Conservation (phyloP, 2,329 filamentous ascomycete genomes). For the Aspergillus niger region DNA sequence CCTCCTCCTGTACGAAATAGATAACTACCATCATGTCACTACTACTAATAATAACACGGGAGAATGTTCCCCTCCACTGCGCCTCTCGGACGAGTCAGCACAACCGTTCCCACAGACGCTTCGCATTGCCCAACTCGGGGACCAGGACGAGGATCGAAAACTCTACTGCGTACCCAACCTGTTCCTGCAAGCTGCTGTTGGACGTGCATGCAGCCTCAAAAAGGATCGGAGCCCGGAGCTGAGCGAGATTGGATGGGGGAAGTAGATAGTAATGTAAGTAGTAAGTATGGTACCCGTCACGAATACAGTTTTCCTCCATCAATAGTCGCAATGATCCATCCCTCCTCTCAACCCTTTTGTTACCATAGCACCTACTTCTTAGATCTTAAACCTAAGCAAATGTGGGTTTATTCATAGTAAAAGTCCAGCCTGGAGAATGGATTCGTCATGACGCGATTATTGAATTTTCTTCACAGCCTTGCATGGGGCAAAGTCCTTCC, state of each 20-base stretch:
- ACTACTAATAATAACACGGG: background rate
- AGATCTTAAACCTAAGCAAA: background rate
- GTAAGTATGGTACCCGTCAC: background rate
- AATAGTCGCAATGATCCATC: background rate
- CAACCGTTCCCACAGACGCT: background rate
- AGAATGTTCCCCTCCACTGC: background rate
- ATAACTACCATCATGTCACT: background rate
- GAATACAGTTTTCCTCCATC: background rate
- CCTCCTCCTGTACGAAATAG: slow-evolving; percentile 6
- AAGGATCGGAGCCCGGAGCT: background rate
- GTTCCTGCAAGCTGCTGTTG: slow-evolving; percentile 13
- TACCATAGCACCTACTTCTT: background rate
- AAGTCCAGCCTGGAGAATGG: background rate
- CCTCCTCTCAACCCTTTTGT: background rate
- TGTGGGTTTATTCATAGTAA: background rate
- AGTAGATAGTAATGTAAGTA: background rate
- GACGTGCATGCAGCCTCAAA: slow-evolving; percentile 7
- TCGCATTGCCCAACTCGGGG: background rate
- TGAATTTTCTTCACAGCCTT: slow-evolving; percentile 1
- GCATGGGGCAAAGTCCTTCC: background rate
- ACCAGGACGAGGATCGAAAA: background rate
- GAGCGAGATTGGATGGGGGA: background rate
- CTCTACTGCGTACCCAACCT: slow-evolving; percentile 4
- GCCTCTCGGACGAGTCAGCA: background rate
- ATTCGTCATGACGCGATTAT: slow-evolving; percentile 3